Evolutionary conservation across 2,329 filamentous ascomycete species (phyloP).

Genomic region (Lecanicillium sp.): DNA sequence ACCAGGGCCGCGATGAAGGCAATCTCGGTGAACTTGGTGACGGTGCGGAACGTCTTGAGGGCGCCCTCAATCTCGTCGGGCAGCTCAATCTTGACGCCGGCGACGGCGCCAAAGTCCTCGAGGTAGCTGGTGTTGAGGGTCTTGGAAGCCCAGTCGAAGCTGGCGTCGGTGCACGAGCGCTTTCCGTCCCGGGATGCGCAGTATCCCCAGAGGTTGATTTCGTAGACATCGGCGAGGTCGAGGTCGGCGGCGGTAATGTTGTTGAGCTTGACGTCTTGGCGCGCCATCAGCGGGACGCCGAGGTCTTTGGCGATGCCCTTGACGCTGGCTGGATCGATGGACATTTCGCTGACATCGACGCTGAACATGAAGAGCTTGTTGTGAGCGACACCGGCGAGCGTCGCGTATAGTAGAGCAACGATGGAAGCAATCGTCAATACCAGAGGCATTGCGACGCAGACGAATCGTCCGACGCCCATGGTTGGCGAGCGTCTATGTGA

Average conservation of each 20-base stretch:
- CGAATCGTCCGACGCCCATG: constrained; percentile 64
- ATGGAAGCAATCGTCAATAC: constrained; percentile 70
- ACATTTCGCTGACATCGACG: constrained; percentile 56
- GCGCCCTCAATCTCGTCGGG: constrained; percentile 59
- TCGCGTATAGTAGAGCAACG: constrained; percentile 55
- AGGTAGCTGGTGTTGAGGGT: constrained; percentile 56
- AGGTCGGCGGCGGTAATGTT: constrained; percentile 53
- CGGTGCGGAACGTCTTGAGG: constrained; percentile 64
- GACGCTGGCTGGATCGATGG: constrained; percentile 30
- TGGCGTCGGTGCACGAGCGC: constrained; percentile 60
- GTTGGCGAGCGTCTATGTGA: constrained; percentile 20
- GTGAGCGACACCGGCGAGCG: constrained; percentile 47
- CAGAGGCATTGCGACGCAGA: constrained; percentile 85
- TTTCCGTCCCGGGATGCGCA: constrained; percentile 55
- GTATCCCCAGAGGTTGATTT: constrained; percentile 80
- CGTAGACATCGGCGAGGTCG: constrained; percentile 67
- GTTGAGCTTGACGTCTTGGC: constrained; percentile 13
- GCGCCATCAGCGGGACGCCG: constrained; percentile 15
- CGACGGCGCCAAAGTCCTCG: constrained; percentile 40
- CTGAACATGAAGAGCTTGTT: constrained; percentile 51
- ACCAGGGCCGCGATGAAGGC: constrained; percentile 69
- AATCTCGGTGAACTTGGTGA: constrained; percentile 76
- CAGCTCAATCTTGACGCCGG: constrained; percentile 52
- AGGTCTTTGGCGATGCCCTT: constrained; percentile 13
- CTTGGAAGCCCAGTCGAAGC: constrained; percentile 71